Evolutionary conservation across 169 alveolate genomes (phyloP), one percentile per base, ranked within the genome.

Genomic region (Eimeria tenella): DNA sequence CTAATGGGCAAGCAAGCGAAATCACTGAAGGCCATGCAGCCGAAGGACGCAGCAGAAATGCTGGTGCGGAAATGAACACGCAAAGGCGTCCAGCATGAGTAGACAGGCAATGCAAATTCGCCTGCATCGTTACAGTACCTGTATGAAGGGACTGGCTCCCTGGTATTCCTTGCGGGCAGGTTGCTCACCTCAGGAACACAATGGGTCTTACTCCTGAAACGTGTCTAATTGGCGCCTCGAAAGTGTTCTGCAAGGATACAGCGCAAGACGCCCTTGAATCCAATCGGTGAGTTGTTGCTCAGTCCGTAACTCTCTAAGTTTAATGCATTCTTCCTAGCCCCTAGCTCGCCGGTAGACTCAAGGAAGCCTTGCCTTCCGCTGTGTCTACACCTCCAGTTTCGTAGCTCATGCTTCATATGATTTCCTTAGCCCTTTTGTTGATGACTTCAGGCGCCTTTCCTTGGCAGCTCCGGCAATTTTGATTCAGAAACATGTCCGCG

Each of bases 221-320:
- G 8, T 87, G 93, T 87, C 56, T 87, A 63, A 56, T 70, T 4
- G 93, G 93, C 50, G 8, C 15, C 25, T 50, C 93, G 15, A 87
- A 87, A 55, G 93, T 87, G 23, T 70, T 87, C 21, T 75, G 70
- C 73, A 65, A 70, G 23, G 70, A 75, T 17, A 52, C 9, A 4
- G 73, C 53, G 5, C 93, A 87, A 5, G 71, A 63, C 19, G 25
- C 49, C 7, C 93, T 87, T 4, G 93, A 87, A 21, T 56, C 49
- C 55, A 21, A 10, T 11, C 82, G 82, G 82, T 58, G 68, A 19
- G 11, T 58, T 63, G 74, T 63, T 63, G 17, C 21, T 17, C 23
- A 6, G 17, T 63, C 74, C 21, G 17, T 63, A n/a, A 19, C 25
- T 17, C 74, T 63, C 25, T 9, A n/a, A 0, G 2, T 5, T 63